phyloP scores from a whole-genome alignment of 139 green algal species.

The Coccomyxa sp. region DNA sequence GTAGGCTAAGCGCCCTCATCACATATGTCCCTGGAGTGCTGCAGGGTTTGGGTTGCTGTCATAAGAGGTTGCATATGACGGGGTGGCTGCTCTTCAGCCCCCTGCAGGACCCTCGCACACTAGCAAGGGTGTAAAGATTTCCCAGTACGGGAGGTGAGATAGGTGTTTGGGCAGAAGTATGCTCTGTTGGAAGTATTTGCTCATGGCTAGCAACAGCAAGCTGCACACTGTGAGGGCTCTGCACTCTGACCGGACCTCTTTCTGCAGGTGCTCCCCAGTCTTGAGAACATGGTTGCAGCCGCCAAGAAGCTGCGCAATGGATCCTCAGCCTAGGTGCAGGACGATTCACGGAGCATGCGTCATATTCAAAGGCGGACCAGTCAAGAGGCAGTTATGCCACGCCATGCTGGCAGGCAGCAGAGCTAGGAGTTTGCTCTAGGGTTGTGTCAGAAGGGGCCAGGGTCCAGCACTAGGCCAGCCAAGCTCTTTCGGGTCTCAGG shows the following conservation, averaged over 20 bases:
- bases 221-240: not conserved
- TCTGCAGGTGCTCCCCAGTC: constrained; percentile 47
- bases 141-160: not conserved
- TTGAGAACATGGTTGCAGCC: constrained; percentile 70
- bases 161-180: not conserved
- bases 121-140: not conserved
- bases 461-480: no score
- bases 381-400: no score
- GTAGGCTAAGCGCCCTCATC: not conserved
- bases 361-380: no score
- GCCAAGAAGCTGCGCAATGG: constrained; percentile 40
- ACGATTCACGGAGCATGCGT: no score
- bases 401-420: no score
- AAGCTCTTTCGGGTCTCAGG: no score
- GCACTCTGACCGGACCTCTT: not conserved
- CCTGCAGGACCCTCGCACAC: not conserved
- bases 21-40: no score
- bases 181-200: not conserved
- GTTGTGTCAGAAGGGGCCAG: no score
- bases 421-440: no score
- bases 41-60: not conserved
- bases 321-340: no score
- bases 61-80: not conserved
- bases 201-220: not conserved
- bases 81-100: not conserved